Conservation (phyloP, 345 rosid genomes). For the Litchi chinensis region DNA sequence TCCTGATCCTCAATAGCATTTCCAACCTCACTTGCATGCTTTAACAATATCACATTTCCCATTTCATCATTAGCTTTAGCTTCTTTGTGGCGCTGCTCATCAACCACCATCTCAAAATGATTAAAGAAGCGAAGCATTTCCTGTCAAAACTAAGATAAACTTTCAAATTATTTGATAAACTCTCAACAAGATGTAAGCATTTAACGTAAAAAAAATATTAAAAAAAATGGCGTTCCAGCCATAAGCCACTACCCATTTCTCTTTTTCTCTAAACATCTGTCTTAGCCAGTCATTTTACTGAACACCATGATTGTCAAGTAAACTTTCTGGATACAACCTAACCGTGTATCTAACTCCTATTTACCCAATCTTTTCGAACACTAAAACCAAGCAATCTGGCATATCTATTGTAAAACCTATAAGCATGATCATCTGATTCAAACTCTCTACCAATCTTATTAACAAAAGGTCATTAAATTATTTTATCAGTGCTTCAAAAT, state of each 20-base stretch:
- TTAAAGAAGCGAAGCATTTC: conserved; percentile 30
- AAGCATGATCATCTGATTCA: too few relatives aligned
- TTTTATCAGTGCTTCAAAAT: too few relatives aligned
- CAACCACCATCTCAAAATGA: conserved; percentile 30
- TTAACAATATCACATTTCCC: conserved; percentile 33
- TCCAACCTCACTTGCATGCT: conserved; percentile 34
- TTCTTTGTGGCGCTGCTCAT: conserved; percentile 30
- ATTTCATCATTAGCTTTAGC: conserved; percentile 31
- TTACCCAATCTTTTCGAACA: conserved; percentile 34
- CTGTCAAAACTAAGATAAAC: conserved; percentile 20
- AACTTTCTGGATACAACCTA: conserved; percentile 33
- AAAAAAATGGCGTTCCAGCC: conserved; percentile 14
- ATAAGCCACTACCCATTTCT: conserved; percentile 33
- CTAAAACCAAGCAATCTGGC: conserved; percentile 32
- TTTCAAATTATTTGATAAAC: conserved; percentile 30
- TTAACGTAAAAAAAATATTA: conserved; percentile 23
- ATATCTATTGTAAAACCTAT: conserved; percentile 8
- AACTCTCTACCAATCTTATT: too few relatives aligned
- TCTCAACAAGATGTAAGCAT: conserved; percentile 29
- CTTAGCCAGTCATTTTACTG: conserved; percentile 38
- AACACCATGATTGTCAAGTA: conserved; percentile 31
- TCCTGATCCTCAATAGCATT: conserved; percentile 21
- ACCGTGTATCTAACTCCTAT: conserved; percentile 36
- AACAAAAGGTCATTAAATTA: too few relatives aligned
- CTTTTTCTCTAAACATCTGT: conserved; percentile 36